Conservation (phyloP, 129 eudicot genomes). For the Artemisia argyi region DNA sequence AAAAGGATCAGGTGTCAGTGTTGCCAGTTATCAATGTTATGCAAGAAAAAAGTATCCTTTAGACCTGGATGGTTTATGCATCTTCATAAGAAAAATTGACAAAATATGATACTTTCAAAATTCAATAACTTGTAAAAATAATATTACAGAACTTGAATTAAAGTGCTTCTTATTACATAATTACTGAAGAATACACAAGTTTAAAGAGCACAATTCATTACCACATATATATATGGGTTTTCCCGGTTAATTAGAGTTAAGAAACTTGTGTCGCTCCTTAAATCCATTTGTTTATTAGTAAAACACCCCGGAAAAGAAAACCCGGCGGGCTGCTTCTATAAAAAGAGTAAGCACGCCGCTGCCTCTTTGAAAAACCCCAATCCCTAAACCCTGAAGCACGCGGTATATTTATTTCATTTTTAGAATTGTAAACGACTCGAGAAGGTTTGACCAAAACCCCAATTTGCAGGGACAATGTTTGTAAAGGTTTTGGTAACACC, state of each 20-base stretch:
- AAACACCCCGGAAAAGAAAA: conserved; percentile 21
- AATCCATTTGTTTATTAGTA: conserved; percentile 27
- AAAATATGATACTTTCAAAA: too few relatives aligned
- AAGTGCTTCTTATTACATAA: conserved; percentile 41
- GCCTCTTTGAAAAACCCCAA: conserved; percentile 44
- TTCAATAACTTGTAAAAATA: background rate
- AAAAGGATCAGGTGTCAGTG: too few relatives aligned
- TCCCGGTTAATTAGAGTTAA: conserved; percentile 8
- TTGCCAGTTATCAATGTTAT: too few relatives aligned
- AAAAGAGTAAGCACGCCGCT: conserved; percentile 76
- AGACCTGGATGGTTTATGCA: too few relatives aligned
- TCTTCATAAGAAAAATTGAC: too few relatives aligned
- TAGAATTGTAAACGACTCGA: conserved; percentile 54
- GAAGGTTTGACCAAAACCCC: conserved; percentile 80
- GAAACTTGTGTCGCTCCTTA: conserved; percentile 29
- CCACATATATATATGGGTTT: background rate
- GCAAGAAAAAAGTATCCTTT: too few relatives aligned
- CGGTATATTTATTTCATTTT: background rate
- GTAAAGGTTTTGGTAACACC: conserved; percentile 58
- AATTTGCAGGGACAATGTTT: conserved; percentile 56
- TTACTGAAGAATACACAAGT: conserved; percentile 35
- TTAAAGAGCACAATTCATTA: conserved; percentile 24
- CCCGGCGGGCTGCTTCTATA: conserved; percentile 76
- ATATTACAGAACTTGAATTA: background rate
- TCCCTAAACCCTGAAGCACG: conserved; percentile 34